These are phyloP conservation scores for Heterobasidion irregulare DNA, from an alignment of 1,284 basidiomycete genomes.

Conservation along the genomic window DNA sequence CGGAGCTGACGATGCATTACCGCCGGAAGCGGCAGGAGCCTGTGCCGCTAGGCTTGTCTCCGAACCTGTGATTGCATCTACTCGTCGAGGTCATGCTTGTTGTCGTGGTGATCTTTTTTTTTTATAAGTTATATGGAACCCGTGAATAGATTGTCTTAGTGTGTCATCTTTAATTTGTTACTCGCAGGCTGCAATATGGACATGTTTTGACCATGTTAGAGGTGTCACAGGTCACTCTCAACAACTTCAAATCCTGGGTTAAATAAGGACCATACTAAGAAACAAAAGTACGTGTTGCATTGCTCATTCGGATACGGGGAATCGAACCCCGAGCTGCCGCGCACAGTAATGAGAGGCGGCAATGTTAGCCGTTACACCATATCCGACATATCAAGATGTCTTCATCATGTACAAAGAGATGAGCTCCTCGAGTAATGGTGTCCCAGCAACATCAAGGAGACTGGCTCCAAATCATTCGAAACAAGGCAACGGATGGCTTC, in stretches of 20 bases:
- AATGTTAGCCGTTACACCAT: conserved; percentile 72
- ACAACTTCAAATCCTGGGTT: not conserved
- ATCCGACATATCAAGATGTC: conserved; percentile 28
- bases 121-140: too few relatives aligned
- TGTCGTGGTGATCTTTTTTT: not conserved
- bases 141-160: too few relatives aligned
- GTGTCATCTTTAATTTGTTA: too few relatives aligned
- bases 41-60: not conserved
- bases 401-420: too few relatives aligned
- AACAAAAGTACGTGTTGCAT: not conserved
- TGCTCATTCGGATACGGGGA: conserved; percentile 51
- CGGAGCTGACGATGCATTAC: conserved; percentile 81
- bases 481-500: too few relatives aligned
- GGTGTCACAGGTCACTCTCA: not conserved
- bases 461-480: too few relatives aligned
- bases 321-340: conserved; percentile 75
- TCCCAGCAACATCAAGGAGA: too few relatives aligned
- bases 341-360: conserved; percentile 47
- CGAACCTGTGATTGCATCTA: too few relatives aligned
- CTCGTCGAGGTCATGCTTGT: not conserved
- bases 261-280: not conserved
- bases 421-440: too few relatives aligned
- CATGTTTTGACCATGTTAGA: too few relatives aligned
- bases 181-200: too few relatives aligned
- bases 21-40: conserved; percentile 37